Conservation (phyloP, 148 eudicot species). For the Chenopodium suecicum region DNA sequence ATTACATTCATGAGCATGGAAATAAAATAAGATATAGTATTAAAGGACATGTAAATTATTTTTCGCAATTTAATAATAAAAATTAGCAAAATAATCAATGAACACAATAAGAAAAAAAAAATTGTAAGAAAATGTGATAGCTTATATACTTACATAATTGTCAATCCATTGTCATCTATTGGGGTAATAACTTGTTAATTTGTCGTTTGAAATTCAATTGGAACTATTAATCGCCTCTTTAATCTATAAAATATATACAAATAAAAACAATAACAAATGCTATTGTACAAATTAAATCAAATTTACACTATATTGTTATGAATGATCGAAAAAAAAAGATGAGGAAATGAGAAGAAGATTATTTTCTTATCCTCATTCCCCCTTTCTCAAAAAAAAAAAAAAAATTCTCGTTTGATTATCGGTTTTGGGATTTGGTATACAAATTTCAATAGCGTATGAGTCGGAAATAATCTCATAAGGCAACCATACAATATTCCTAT, state of each 20-base stretch:
- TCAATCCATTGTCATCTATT: not conserved
- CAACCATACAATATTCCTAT: slow-evolving; percentile 25
- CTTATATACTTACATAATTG: not conserved
- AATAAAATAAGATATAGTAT: too few species aligned
- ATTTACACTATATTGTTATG: not conserved
- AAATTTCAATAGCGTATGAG: slow-evolving; percentile 8
- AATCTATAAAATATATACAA: too few species aligned
- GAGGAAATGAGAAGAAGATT: slow-evolving; percentile 17
- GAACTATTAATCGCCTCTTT: not conserved
- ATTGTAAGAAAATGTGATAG: too few species aligned
- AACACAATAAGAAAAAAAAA: too few species aligned
- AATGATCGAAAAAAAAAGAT: not conserved
- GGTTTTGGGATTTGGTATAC: not conserved
- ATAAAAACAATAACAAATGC: not conserved
- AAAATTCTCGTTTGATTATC: not conserved
- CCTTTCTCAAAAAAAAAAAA: not conserved
- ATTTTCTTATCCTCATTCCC: slow-evolving; percentile 20
- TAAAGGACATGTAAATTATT: not conserved
- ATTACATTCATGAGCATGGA: too few species aligned
- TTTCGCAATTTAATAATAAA: too few species aligned
- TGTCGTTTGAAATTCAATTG: not conserved
- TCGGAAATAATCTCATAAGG: slow-evolving; percentile 8
- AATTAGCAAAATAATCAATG: too few species aligned
- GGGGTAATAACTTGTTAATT: not conserved
- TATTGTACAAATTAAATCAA: not conserved